Base-by-base conservation (phyloP, 2,329 filamentous ascomycete species). In the Metarhizium album region DNA sequence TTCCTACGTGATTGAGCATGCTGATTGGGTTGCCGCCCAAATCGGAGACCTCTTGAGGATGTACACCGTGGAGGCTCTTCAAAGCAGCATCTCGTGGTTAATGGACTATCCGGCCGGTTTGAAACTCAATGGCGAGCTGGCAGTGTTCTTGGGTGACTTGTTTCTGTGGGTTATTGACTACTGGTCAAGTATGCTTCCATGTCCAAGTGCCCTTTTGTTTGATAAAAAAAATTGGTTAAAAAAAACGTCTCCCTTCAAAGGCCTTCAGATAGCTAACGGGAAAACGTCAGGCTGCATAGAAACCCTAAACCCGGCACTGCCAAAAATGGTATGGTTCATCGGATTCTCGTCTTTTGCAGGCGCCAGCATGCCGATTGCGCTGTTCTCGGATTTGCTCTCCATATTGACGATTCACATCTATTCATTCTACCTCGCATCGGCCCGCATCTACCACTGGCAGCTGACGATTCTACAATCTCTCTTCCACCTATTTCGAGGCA, bases 141-240 rank as follows among this genome's bases (percentile, higher is more conserved):
- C 90, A 2, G 79, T 81, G n/a, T 98, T 98, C 60, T 77, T 98
- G 13, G 93, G 93, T 55, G 91, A 97, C 62, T 72, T 98, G 3
- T 98, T 98, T 63, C 74, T 97, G 2, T 98, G 93, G 93, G 93
- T 98, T 46, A 97, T 98, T 57, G 90, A 96, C 57, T 94, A 96
- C 64, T 98, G 93, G 93, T 87, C 88, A 52, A 86, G 86, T 87
- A 72, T 64, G 80, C 53, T 11, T 8, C 22, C 33, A 20, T 20
- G 13, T 23, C 5, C 16, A 23, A 4, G 37, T 14, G 16, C 5
- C 18, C 42, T 14, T 45, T 22, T 2, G n/a, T 71, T 37, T 46
- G 24, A 27, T 31, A 14, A 40, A 22, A 31, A 7, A 18, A 20
- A 2, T 29, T 29, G 27, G 27, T 8, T 6, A 29, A 9, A 29